Base-by-base conservation (phyloP, 2,329 filamentous ascomycete genomes). In the Leptographium flavum region DNA sequence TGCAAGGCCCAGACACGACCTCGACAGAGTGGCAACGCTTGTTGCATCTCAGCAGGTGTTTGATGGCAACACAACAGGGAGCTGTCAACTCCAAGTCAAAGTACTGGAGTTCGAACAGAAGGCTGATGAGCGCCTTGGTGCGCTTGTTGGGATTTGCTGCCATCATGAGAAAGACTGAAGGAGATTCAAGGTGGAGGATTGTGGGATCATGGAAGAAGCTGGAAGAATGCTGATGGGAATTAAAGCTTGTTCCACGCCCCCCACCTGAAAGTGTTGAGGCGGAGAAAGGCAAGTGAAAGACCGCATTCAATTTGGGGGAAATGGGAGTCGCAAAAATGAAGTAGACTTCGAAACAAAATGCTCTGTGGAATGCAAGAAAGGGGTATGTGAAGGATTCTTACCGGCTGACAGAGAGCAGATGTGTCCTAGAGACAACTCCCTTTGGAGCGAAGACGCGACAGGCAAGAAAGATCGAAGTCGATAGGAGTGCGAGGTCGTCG, bases 71-170 rank as follows among this genome's bases (percentile, higher is more conserved):
- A 4, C 46, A 50, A 8, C 47, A 35, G 7, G 50, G 49, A 4
- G 25, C 47, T 15, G 46, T 50, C 22, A 53, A n/a, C 21, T 50
- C 50, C 5, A 43, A 23, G 28, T 52, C 52, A 14, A 30, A 37
- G 14, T 13, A 22, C 28, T 53, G 52, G 2, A 50, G 19, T 32
- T 50, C 46, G 21, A 47, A 47, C 7, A 53, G 36, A 17, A 45
- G 47, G 5, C 31, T 22, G 13, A 51, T 40, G 27, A 52, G 35
- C 25, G 30, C 45, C 14, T 42, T 53, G 21, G 43, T 40, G 13
- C 48, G 47, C 44, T 45, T 51, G 33, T 46, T 47, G 5, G 33
- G n/a, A 4, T 43, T 36, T 11, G 39, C 27, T 11, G 21, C 23
- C 7, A 40, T 15, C 45, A 50, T 50, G 13, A 21, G 36, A 15